phyloP scores from a whole-genome alignment of 1,139 yeast genomes.

The Candida gigantensis region DNA sequence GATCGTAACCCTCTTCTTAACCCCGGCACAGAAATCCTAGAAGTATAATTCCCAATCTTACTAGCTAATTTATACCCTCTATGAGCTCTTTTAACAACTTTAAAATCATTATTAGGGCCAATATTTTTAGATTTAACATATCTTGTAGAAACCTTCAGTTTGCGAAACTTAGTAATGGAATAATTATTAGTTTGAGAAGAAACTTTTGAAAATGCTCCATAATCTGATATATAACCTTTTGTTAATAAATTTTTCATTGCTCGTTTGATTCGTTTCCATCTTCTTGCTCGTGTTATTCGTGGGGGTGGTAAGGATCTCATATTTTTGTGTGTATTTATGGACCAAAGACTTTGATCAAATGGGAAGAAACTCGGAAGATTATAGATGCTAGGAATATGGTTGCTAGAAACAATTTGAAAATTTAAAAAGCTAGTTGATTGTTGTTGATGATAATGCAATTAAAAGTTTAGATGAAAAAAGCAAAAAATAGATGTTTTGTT shows the following conservation, averaged over 20 bases:
- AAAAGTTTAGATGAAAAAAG: too few species aligned
- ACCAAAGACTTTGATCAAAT: constrained; percentile 1
- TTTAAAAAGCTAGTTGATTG: too few species aligned
- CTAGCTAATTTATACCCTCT: constrained; percentile 28
- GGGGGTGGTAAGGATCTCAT: constrained; percentile 52
- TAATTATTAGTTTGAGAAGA: constrained; percentile 16
- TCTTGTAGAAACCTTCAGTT: constrained; percentile 25
- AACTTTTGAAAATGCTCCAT: constrained; percentile 26
- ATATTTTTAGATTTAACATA: constrained; percentile 21
- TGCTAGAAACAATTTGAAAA: constrained; percentile 7
- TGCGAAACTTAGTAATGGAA: constrained; percentile 26
- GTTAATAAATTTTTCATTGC: constrained; percentile 29
- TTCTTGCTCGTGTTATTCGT: constrained; percentile 35
- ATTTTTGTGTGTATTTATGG: too few species aligned
- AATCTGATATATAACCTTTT: constrained; percentile 33
- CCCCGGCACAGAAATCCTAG: constrained; percentile 25
- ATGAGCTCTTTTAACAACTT: constrained; percentile 20
- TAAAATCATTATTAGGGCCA: constrained; percentile 13
- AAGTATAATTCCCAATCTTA: constrained; percentile 25
- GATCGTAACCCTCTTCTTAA: constrained; percentile 12
- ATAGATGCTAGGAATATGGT: constrained; percentile 2
- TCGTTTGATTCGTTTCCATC: constrained; percentile 39
- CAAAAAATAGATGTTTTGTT: too few species aligned
- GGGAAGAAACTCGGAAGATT: constrained; percentile 2
- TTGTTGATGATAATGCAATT: too few species aligned